Base-by-base conservation (phyloP, 257 asterid species). In the Jasminum sambac region DNA sequence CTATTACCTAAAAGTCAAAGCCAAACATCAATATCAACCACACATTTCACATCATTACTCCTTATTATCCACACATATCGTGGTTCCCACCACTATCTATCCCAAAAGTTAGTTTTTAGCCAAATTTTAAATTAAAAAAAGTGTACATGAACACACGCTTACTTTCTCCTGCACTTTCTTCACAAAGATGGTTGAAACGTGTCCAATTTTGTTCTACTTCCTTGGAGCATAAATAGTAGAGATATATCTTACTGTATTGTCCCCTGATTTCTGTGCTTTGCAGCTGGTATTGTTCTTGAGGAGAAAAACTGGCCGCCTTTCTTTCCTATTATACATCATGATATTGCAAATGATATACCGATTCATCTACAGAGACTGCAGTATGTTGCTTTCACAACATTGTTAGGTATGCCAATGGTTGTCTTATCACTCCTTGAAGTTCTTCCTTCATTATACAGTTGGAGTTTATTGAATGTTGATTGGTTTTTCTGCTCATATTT, bases 251-350 rank as follows among this genome's bases (percentile, higher is more conserved):
- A 40, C 67, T 4, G 19, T 37, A 25, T 24, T 40, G 26, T 11
- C 67, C 63, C 43, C 50, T 73, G 14, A 72, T 76, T 73, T 13
- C 40, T 78, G 46, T 83, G 67, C 71, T 62, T 65, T 83, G 90
- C 91, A 82, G 92, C 91, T 71, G 91, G 91, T 41, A 86, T 86
- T 72, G 87, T 77, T 74, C 77, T 79, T 24, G 86, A 76, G 68
- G 76, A 76, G 44, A 76, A 64, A 57, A 76, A 69, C 25, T 69
- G 75, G 75, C 76, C 72, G 0, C 43, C 72, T 8, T 76, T 76
- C 67, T 70, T 64, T 58, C 75, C 75, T 13, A 76, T 76, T 52
- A 67, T 72, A 37, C 72, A 71, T 63, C 78, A 63, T 23, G 77
- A 74, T 67, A 79, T 44, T 63, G 76, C 73, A 23, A 57, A 70